Percentiles rank a stretch among this genome's conserved stretches.
These are phyloP conservation scores for Xerophyta viscosa DNA, from an alignment of 106 monocot species.

Conservation along the genomic window DNA sequence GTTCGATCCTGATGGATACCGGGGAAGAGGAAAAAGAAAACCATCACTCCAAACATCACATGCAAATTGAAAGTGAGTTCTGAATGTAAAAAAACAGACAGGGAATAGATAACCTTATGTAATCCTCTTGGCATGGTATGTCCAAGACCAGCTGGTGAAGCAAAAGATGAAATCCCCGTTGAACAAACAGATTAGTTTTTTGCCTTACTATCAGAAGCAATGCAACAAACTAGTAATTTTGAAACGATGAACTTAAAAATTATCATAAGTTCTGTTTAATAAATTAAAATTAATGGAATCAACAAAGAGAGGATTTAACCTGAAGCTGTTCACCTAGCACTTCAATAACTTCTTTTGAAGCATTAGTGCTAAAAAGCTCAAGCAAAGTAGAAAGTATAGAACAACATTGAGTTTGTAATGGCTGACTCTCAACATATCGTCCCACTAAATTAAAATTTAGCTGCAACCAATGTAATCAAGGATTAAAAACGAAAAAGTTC, in stretches of 20 bases:
- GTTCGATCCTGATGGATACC: background rate
- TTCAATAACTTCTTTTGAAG: slow-evolving; percentile 20
- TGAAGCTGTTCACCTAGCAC: slow-evolving; percentile 85
- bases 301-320: slow-evolving; percentile 22
- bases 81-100: too few species aligned
- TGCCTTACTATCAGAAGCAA: slow-evolving; percentile 20
- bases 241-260: slow-evolving; percentile 69
- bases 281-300: background rate
- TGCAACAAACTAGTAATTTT: slow-evolving; percentile 76
- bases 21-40: too few species aligned
- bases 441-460: slow-evolving; percentile 84
- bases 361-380: slow-evolving; percentile 31
- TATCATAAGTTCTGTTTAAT: background rate
- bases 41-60: too few species aligned
- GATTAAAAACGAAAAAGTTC: too few species aligned
- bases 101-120: slow-evolving; percentile 43
- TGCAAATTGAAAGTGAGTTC: background rate
- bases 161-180: slow-evolving; percentile 43
- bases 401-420: slow-evolving; percentile 81
- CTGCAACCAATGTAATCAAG: slow-evolving; percentile 38
- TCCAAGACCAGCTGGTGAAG: slow-evolving; percentile 80
- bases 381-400: slow-evolving; percentile 53
- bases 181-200: slow-evolving; percentile 16
- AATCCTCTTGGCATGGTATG: slow-evolving; percentile 57
- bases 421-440: slow-evolving; percentile 30